Evolutionary conservation across 2,329 filamentous ascomycete species (phyloP), one percentile per base, ranked within the genome.

Genomic region (Cladophialophora yegresii): DNA sequence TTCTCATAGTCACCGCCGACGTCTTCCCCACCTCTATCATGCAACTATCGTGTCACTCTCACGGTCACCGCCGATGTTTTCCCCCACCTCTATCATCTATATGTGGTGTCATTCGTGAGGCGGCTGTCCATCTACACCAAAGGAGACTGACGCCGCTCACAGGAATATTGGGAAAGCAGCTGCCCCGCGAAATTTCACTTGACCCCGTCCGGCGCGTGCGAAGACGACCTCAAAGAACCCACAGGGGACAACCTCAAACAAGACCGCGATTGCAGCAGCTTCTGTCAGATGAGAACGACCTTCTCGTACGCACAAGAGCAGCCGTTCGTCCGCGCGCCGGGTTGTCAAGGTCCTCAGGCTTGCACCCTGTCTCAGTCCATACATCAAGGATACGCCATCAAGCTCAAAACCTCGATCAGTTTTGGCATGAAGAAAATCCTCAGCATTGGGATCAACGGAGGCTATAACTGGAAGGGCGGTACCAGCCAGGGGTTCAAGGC

Each of bases 261-360:
- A 3, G 26, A 3, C 20, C 32, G 23, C n/a, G n/a, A 54, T 3
- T 64, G 62, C 23, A 33, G 49, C 30, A 58, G 56, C 43, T 64
- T 56, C 57, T 64, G 62, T 28, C 26, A 64, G n/a, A 53, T 64
- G 16, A 51, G 43, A 16, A 64, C 51, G 23, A 60, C 16, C 16
- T 64, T 64, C 30, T 50, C 10, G 51, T 50, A 60, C 36, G 62
- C 56, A 7, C 40, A 56, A 43, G 62, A 64, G 51, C 40, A 60
- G 30, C 62, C 57, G 2, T 57, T 23, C 45, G 20, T 26, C 32
- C 10, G 51, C 54, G 7, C 53, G 28, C n/a, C 22, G 50, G 4
- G 5, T n/a, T 43, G 36, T n/a, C 36, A 43, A n/a, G 36, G 36
- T n/a, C 36, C 36, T 43, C 16, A n/a, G 10, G 13, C 36, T 8